Evolutionary conservation across 371 early-diverging fungal species (phyloP).

Genomic region (Capillidium heterosporum): DNA sequence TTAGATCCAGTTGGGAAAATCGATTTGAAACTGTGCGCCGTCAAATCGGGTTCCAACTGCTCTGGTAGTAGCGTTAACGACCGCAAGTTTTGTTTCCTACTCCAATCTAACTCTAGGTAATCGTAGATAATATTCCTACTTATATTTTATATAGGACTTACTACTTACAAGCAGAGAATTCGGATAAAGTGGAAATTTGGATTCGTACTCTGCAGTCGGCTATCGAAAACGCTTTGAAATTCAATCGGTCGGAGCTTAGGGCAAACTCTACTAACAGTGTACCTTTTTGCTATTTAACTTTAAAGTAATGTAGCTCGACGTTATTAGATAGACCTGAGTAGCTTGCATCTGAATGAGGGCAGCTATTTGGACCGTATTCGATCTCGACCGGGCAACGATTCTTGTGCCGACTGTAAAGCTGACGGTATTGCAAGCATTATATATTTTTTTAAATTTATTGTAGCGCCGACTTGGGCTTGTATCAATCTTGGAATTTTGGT

Average conservation of each 20-base stretch:
- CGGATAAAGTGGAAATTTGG: constrained; percentile 63
- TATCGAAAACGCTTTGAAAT: constrained; percentile 29
- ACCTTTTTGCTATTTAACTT: neutral
- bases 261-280: neutral
- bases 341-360: neutral
- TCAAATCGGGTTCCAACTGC: constrained; percentile 26
- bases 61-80: constrained; percentile 19
- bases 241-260: neutral
- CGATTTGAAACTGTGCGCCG: constrained; percentile 58
- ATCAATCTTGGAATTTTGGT: constrained; percentile 80
- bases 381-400: constrained; percentile 31
- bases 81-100: constrained; percentile 66
- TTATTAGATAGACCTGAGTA: neutral
- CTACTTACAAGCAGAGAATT: constrained; percentile 69
- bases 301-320: neutral
- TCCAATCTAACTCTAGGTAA: constrained; percentile 62
- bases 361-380: neutral
- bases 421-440: constrained; percentile 9
- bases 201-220: constrained; percentile 46
- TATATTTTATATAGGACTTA: constrained; percentile 19
- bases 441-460: neutral
- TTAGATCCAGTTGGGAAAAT: constrained; percentile 12
- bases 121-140: neutral
- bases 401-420: constrained; percentile 64
- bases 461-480: constrained; percentile 81